These are phyloP conservation scores for Pichia rugopelliculosa DNA, from an alignment of 805 yeast genomes.

Conservation along the genomic window DNA sequence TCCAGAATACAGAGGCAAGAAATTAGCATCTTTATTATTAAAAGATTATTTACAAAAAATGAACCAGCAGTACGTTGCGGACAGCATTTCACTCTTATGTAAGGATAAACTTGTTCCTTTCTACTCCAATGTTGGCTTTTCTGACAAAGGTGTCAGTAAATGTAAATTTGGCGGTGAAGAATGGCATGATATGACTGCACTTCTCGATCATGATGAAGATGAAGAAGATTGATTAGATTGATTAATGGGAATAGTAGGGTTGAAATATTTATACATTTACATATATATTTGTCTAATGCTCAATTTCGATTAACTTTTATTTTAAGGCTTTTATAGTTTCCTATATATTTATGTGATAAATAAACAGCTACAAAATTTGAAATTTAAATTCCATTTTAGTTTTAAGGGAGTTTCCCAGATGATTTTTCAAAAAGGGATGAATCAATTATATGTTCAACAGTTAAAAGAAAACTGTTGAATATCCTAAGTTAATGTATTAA, in stretches of 20 bases:
- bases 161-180: conserved; percentile 49
- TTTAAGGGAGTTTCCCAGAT: too few relatives aligned
- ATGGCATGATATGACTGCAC: conserved; percentile 52
- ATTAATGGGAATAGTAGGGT: not conserved
- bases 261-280: not conserved
- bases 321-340: not conserved
- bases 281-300: not conserved
- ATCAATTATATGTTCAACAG: too few relatives aligned
- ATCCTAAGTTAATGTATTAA: too few relatives aligned
- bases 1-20: conserved; percentile 72
- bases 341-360: not conserved
- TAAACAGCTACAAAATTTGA: too few relatives aligned
- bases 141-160: conserved; percentile 55
- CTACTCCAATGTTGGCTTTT: conserved; percentile 77
- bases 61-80: conserved; percentile 81
- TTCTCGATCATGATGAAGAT: conserved; percentile 37
- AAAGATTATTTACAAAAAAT: conserved; percentile 89
- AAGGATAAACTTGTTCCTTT: conserved; percentile 64
- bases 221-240: conserved; percentile 29
- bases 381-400: too few relatives aligned
- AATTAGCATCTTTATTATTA: conserved; percentile 73
- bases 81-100: conserved; percentile 64
- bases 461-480: too few relatives aligned
- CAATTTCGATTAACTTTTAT: not conserved
- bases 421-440: too few relatives aligned